Percentiles rank a stretch among this genome's conserved stretches.
Conservation (phyloP, 1,139 yeast species). For the Kodamaea arcana region DNA sequence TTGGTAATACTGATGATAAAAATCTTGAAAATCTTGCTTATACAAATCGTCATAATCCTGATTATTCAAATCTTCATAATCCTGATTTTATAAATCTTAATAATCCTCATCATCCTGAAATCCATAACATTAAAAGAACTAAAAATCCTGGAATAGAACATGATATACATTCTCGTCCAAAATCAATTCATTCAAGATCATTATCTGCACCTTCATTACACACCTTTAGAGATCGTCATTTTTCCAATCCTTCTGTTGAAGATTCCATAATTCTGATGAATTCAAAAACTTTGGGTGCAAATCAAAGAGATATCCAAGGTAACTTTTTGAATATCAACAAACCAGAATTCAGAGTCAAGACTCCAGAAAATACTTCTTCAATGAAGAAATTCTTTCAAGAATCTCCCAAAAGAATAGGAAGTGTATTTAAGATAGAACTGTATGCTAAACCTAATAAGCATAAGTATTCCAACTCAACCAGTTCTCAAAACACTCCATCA, state of each 20-base stretch:
- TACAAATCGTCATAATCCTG: too few species aligned
- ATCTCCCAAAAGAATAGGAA: conserved; percentile 31
- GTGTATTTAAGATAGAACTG: conserved; percentile 18
- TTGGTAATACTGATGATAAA: too few species aligned
- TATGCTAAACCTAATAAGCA: too few species aligned
- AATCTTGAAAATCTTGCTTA: conserved; percentile 1
- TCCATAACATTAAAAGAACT: too few species aligned
- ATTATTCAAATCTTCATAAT: too few species aligned
- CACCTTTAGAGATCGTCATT: conserved; percentile 26
- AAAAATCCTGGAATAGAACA: too few species aligned
- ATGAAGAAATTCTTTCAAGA: conserved; percentile 30
- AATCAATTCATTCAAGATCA: too few species aligned
- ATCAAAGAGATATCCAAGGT: conserved; percentile 5
- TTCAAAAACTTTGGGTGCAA: conserved; percentile 6
- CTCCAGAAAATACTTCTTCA: conserved; percentile 24
- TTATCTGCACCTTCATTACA: conserved; percentile 42
- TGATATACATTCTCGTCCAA: too few species aligned
- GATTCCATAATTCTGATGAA: conserved; percentile 8
- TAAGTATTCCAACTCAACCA: too few species aligned
- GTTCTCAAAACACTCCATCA: neutral
- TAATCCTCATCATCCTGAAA: too few species aligned
- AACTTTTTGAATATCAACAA: neutral
- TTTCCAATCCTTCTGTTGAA: conserved; percentile 8
- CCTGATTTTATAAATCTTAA: too few species aligned
- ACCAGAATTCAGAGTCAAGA: neutral